Evolutionary conservation across 345 rosid genomes (phyloP), one percentile per base, ranked within the genome.

Genomic region (Acer saccharum): DNA sequence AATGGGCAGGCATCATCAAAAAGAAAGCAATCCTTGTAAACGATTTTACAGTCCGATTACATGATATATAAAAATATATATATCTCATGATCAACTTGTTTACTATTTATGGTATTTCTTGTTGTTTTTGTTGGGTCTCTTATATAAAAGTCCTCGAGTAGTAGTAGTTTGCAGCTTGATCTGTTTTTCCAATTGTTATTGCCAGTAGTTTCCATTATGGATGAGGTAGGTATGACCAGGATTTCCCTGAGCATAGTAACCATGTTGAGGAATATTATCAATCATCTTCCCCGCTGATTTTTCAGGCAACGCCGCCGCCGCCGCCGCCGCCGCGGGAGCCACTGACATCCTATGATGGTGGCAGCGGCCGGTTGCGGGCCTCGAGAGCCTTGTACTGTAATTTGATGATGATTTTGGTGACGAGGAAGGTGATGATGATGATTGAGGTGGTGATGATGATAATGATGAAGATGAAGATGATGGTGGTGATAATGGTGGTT

Each of bases 201-300:
- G 97, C 97, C 78, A 84, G 78, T 88, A 79, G 72, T 91, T 91
- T 74, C 91, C 93, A 43, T 87, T 85, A 70, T 84, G 91, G 79
- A 89, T 76, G 65, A 88, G 89, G 83, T 87, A 89, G 73, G 79
- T 75, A 54, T 83, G 88, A 32, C 84, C 63, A 55, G 87, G 90
- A 75, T 74, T 85, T 73, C 88, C 89, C 80, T 83, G 87, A 81
- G 77, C 85, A 77, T 87, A 78, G 78, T 81, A 82, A 74, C 86
- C 91, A 76, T 86, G 86, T 72, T 75, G 78, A 68, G 73, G 76
- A 71, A 0, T 35, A 35, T 35, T 35, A 35, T 69, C 80, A 35
- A 63, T 65, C 63, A 12, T 75, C 82, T 78, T 87, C 72, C 81
- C 79, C 4, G 81, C 85, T 74, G 76, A 77, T 83, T 85, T 88